These are phyloP conservation scores for Mortierella alpina DNA, from an alignment of 192 early-diverging fungal species.

Conservation along the genomic window DNA sequence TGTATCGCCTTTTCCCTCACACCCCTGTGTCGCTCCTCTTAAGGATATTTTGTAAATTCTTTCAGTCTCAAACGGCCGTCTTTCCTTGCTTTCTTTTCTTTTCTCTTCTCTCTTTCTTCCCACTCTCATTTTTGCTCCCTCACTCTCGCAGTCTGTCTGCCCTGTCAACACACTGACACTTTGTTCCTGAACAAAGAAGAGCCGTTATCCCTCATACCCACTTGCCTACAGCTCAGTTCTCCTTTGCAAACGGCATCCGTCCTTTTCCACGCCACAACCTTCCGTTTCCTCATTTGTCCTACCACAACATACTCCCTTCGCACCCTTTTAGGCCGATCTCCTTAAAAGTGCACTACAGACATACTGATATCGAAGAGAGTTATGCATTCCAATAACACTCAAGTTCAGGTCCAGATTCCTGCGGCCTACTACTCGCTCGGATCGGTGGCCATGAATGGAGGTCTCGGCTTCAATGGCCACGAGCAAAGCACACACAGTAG, in stretches of 20 bases:
- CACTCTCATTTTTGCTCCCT: neutral
- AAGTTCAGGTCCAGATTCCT: constrained; percentile 45
- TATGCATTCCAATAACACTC: constrained; percentile 49
- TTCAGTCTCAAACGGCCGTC: too few relatives aligned
- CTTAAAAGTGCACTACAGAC: neutral
- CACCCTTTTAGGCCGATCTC: neutral
- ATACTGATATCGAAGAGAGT: neutral
- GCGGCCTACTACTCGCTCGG: constrained; percentile 46
- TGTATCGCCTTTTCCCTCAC: neutral
- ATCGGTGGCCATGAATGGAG: constrained; percentile 31
- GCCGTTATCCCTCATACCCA: neutral
- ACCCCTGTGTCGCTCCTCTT: neutral
- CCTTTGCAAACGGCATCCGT: neutral
- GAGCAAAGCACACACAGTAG: constrained; percentile 8
- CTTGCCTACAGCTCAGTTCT: neutral
- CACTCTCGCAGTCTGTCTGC: neutral
- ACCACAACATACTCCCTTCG: neutral
- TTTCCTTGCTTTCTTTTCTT: constrained; percentile 2
- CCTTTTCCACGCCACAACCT: neutral
- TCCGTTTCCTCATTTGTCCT: neutral
- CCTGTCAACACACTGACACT: neutral
- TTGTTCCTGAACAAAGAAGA: neutral
- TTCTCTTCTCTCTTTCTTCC: neutral
- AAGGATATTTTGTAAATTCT: neutral
- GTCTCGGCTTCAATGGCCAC: constrained; percentile 18